Conservation (phyloP, 768 basidiomycete genomes). For the Pleurotus salmoneostramineus region DNA sequence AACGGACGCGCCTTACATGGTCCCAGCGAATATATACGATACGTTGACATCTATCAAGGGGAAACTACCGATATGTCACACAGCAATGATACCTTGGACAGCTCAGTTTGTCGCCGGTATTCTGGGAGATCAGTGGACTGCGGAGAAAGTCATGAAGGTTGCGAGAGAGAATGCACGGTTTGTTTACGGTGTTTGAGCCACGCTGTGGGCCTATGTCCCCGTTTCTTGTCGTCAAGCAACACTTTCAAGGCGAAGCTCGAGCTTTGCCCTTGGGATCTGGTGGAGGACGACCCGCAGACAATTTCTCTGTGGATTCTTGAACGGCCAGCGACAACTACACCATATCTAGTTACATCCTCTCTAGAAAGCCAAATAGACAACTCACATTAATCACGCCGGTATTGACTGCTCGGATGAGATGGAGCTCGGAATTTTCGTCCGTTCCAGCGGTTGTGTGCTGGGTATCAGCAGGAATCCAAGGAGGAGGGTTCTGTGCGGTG, state of each 20-base stretch:
- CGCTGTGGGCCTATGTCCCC: background rate
- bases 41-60: conserved; percentile 47
- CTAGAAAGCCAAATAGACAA: too few species aligned
- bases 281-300: conserved; percentile 22
- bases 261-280: background rate
- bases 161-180: conserved; percentile 60
- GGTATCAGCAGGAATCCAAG: conserved; percentile 74
- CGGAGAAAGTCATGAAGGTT: conserved; percentile 53
- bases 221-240: background rate
- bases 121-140: conserved; percentile 42
- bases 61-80: conserved; percentile 68
- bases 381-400: conserved; percentile 79
- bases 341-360: too few species aligned
- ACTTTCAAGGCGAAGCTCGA: background rate
- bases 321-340: conserved; percentile 68
- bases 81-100: conserved; percentile 84
- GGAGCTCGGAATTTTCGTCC: conserved; percentile 64
- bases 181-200: conserved; percentile 53
- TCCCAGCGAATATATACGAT: conserved; percentile 68
- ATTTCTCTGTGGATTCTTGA: conserved; percentile 76
- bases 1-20: conserved; percentile 88
- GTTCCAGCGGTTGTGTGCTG: conserved; percentile 67
- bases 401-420: conserved; percentile 76
- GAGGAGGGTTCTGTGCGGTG: conserved; percentile 52
- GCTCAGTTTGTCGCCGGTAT: conserved; percentile 66